Percentiles rank a stretch among this genome's conserved stretches.
Evolutionary conservation across 1,284 basidiomycete genomes (phyloP).

Genomic region (Tilletiopsis washingtonensis): DNA sequence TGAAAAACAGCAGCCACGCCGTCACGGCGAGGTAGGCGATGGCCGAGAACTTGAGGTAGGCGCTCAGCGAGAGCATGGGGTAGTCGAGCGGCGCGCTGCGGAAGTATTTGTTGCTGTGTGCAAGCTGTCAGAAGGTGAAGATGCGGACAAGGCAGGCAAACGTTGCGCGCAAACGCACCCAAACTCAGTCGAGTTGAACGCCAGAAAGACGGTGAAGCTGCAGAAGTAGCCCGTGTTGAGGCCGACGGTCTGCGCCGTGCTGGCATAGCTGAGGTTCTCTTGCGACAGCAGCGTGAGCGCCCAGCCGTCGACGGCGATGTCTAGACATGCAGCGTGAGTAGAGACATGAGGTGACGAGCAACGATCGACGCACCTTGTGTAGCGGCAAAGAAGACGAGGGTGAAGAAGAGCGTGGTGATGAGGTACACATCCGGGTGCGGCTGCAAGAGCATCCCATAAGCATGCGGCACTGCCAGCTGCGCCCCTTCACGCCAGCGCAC

Average conservation of each 20-base stretch:
- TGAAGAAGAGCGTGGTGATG: constrained; percentile 79
- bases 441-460: no score
- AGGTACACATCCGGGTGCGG: constrained; percentile 65
- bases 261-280: constrained; percentile 91
- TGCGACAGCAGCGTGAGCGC: constrained; percentile 90
- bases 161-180: constrained; percentile 21
- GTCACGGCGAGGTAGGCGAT: constrained; percentile 74
- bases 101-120: constrained; percentile 62
- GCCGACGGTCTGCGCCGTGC: constrained; percentile 95
- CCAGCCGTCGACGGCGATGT: constrained; percentile 98
- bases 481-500: no score
- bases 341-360: constrained; percentile 12
- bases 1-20: constrained; percentile 75
- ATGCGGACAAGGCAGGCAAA: constrained; percentile 54
- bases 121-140: not conserved
- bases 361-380: constrained; percentile 71
- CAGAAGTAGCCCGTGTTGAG: constrained; percentile 93
- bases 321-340: constrained; percentile 49
- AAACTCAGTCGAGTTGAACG: constrained; percentile 90
- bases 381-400: constrained; percentile 86
- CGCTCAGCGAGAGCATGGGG: constrained; percentile 69
- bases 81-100: constrained; percentile 57
- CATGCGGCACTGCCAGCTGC: no score
- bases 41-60: constrained; percentile 82
- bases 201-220: constrained; percentile 94